phyloP scores from a whole-genome alignment of 208 protist genomes.

The Leishmania lainsoni region DNA sequence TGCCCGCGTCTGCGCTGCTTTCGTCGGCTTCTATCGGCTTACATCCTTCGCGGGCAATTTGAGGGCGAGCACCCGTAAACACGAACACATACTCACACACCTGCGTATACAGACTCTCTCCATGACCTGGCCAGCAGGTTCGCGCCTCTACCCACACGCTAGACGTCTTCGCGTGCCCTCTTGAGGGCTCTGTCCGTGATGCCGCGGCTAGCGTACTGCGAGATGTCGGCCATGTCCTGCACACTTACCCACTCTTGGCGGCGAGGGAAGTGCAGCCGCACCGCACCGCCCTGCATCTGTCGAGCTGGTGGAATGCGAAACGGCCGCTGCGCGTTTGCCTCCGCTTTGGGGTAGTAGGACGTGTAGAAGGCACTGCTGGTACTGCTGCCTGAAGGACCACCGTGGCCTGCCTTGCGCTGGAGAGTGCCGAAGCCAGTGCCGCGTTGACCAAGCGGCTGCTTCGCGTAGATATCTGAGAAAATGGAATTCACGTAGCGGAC shows the following conservation, averaged over 20 bases:
- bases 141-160: neutral
- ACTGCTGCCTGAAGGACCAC: slow-evolving; percentile 6
- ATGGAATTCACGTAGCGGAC: slow-evolving; percentile 37
- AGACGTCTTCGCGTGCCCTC: slow-evolving; percentile 28
- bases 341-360: slow-evolving; percentile 57
- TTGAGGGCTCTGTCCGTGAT: slow-evolving; percentile 31
- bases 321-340: slow-evolving; percentile 32
- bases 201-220: slow-evolving; percentile 38
- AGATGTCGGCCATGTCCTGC: slow-evolving; percentile 60
- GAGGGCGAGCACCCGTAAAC: neutral
- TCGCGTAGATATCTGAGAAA: slow-evolving; percentile 38
- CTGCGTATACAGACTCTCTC: neutral
- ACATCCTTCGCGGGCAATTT: neutral
- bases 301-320: slow-evolving; percentile 59
- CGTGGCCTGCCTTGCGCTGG: slow-evolving; percentile 30
- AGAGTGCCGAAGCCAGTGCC: slow-evolving; percentile 62
- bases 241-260: slow-evolving; percentile 60
- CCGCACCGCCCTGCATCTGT: slow-evolving; percentile 36
- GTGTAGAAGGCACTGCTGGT: slow-evolving; percentile 21
- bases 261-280: slow-evolving; percentile 56
- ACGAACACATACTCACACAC: neutral
- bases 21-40: neutral
- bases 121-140: neutral
- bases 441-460: slow-evolving; percentile 55
- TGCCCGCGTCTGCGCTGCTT: neutral